Evolutionary conservation across 192 early-diverging fungal genomes (phyloP).

Genomic region (Podochytrium sp.): DNA sequence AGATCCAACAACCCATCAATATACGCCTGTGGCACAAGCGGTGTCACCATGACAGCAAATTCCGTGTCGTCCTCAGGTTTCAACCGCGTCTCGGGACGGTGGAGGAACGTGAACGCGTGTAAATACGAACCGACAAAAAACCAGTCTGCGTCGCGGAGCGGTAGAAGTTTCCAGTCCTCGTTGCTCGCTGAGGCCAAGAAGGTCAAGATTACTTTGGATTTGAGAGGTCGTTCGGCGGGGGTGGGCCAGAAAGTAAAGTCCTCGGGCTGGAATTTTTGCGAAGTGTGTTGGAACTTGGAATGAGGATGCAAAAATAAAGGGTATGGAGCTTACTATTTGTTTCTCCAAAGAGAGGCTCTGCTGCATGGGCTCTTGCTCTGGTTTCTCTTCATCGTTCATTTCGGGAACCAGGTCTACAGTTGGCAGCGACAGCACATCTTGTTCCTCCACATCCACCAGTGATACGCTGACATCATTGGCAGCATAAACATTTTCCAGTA

Average conservation of each 20-base stretch:
- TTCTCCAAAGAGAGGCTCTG: too few relatives aligned
- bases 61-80: slow-evolving; percentile 1
- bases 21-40: slow-evolving; percentile 5
- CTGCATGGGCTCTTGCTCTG: too few relatives aligned
- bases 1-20: neutral
- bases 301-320: neutral
- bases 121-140: slow-evolving; percentile 16
- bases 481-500: neutral
- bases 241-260: neutral
- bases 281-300: neutral
- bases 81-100: neutral
- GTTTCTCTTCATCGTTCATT: too few relatives aligned
- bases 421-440: neutral
- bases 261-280: neutral
- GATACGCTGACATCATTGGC: neutral
- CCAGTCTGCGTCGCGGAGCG: slow-evolving; percentile 6
- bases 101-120: slow-evolving; percentile 13
- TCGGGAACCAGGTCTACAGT: neutral
- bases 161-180: neutral
- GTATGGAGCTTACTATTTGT: too few relatives aligned
- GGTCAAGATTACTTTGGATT: slow-evolving; percentile 3
- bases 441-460: neutral
- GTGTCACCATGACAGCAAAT: slow-evolving; percentile 26
- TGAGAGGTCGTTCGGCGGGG: neutral
- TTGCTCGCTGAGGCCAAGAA: neutral